Percentiles rank a stretch among this genome's conserved stretches.
Conservation (phyloP, 164 flowering plant species). For the Warburgia ugandensis region DNA sequence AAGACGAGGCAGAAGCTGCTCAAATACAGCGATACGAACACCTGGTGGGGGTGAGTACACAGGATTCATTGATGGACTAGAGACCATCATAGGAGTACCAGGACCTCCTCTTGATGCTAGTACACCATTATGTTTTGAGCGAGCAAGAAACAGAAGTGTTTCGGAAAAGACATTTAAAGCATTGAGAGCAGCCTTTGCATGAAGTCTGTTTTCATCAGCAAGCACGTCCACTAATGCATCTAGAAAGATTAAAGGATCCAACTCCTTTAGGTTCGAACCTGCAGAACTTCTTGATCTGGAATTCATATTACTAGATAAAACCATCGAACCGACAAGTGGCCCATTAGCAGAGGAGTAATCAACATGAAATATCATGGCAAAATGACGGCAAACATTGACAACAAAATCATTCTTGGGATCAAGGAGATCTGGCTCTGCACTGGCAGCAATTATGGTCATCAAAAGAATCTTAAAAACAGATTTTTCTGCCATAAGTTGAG, state of each 20-base stretch:
- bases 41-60: constrained; percentile 92
- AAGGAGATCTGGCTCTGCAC: constrained; percentile 72
- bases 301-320: constrained; percentile 29
- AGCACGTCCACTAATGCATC: constrained; percentile 96
- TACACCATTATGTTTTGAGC: constrained; percentile 64
- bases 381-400: constrained; percentile 79
- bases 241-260: constrained; percentile 87
- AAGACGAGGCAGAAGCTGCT: constrained; percentile 92
- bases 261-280: constrained; percentile 66
- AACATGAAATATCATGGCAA: constrained; percentile 86
- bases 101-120: constrained; percentile 74
- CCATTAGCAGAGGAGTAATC: constrained; percentile 41
- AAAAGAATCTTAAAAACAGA: constrained; percentile 85
- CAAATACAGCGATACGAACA: constrained; percentile 86
- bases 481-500: constrained; percentile 97
- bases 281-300: constrained; percentile 26
- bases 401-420: constrained; percentile 83
- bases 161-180: constrained; percentile 80
- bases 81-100: constrained; percentile 92
- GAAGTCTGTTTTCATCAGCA: constrained; percentile 84
- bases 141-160: constrained; percentile 85
- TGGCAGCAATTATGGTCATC: constrained; percentile 79
- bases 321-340: constrained; percentile 34
- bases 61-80: constrained; percentile 95
- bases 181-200: constrained; percentile 85